These are phyloP conservation scores for Leccinum glutinopallens DNA, from an alignment of 1,284 basidiomycete species.

Conservation along the genomic window DNA sequence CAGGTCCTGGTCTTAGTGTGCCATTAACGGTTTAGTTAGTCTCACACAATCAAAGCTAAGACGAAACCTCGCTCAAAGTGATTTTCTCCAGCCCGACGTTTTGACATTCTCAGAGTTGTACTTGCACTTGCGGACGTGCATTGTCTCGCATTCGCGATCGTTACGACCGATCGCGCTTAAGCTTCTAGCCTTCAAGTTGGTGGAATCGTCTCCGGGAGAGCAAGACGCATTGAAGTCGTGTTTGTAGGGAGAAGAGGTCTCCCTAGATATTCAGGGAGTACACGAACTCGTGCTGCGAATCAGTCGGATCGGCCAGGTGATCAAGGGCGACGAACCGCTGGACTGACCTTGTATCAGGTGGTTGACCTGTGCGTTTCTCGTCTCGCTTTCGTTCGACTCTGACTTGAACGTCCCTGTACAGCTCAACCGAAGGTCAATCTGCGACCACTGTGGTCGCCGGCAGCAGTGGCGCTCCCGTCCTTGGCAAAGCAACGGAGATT, in stretches of 20 bases:
- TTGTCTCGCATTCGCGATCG: slow-evolving; percentile 61
- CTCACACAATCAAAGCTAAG: slow-evolving; percentile 54
- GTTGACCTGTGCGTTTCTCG: slow-evolving; percentile 55
- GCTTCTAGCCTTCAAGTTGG: slow-evolving; percentile 50
- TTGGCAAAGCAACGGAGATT: slow-evolving; percentile 60
- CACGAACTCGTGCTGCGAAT: slow-evolving; percentile 82
- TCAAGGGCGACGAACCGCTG: slow-evolving; percentile 53
- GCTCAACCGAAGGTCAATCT: slow-evolving; percentile 92
- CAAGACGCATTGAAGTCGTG: slow-evolving; percentile 65
- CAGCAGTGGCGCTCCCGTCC: slow-evolving; percentile 65
- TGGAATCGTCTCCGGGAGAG: slow-evolving; percentile 45
- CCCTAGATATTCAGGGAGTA: slow-evolving; percentile 75
- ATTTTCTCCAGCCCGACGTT: slow-evolving; percentile 22
- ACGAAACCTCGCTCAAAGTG: background rate
- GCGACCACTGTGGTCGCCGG: slow-evolving; percentile 86
- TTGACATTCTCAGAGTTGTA: slow-evolving; percentile 51
- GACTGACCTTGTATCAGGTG: slow-evolving; percentile 61
- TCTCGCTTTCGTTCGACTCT: slow-evolving; percentile 1
- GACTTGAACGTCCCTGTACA: slow-evolving; percentile 27
- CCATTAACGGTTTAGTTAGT: slow-evolving; percentile 54
- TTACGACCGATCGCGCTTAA: slow-evolving; percentile 58
- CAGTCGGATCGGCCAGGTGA: slow-evolving; percentile 55
- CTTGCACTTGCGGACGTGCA: slow-evolving; percentile 42
- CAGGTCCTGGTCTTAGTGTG: slow-evolving; percentile 63
- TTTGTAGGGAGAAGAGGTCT: slow-evolving; percentile 72